These are phyloP conservation scores for Athelia sp. DNA, from an alignment of 1,284 basidiomycete genomes.

Conservation along the genomic window DNA sequence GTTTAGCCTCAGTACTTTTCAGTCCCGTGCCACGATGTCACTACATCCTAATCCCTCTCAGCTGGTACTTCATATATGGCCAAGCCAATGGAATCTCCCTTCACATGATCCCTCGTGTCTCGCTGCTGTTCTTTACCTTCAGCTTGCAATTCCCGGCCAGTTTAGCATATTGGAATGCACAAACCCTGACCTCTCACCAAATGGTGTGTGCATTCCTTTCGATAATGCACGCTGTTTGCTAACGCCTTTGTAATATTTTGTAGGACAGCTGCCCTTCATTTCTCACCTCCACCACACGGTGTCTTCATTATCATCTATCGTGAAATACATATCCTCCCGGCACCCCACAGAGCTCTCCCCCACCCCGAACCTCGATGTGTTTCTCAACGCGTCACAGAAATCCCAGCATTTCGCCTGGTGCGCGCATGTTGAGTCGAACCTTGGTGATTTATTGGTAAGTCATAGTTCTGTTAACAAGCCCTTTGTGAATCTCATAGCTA, in stretches of 20 bases:
- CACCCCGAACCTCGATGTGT: slow-evolving; percentile 38
- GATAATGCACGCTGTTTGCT: not conserved
- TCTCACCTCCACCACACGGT: slow-evolving; percentile 49
- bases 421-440: slow-evolving; percentile 57
- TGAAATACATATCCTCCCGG: slow-evolving; percentile 49
- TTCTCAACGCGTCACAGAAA: slow-evolving; percentile 38
- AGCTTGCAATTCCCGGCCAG: slow-evolving; percentile 57
- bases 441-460: slow-evolving; percentile 68
- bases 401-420: slow-evolving; percentile 56
- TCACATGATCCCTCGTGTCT: slow-evolving; percentile 65
- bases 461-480: not conserved
- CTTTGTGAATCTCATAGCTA: slow-evolving; percentile 20
- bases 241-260: not conserved
- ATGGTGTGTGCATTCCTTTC: slow-evolving; percentile 35
- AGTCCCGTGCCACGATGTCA: slow-evolving; percentile 11
- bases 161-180: slow-evolving; percentile 58
- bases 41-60: slow-evolving; percentile 1
- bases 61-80: slow-evolving; percentile 62
- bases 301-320: slow-evolving; percentile 53
- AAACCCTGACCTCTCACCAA: slow-evolving; percentile 73
- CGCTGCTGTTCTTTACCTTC: slow-evolving; percentile 60
- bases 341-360: slow-evolving; percentile 28
- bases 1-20: too few relatives aligned
- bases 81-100: slow-evolving; percentile 53
- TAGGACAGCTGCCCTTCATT: slow-evolving; percentile 70